These are phyloP conservation scores for Lichtheimia ramosa DNA, from an alignment of 371 early-diverging fungal species.

Conservation along the genomic window DNA sequence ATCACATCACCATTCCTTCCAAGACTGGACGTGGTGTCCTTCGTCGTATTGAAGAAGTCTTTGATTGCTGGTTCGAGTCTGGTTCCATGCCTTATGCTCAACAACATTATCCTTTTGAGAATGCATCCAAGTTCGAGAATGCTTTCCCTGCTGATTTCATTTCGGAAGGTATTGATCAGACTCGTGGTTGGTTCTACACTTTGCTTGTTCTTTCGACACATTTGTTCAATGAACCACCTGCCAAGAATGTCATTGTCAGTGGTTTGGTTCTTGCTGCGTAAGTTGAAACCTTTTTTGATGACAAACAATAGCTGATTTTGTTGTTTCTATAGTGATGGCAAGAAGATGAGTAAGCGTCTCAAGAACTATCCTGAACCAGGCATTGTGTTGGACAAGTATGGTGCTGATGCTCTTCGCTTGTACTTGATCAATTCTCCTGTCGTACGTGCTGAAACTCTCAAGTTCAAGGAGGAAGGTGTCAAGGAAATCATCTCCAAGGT, in stretches of 20 bases:
- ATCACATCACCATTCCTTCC: slow-evolving; percentile 96
- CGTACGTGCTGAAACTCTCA: slow-evolving; percentile 97
- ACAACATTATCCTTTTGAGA: slow-evolving; percentile 99
- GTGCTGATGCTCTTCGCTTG: slow-evolving; percentile 98
- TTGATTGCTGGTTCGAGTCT: slow-evolving; percentile 99
- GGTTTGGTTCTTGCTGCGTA: slow-evolving; percentile 97
- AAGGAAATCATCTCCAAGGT: slow-evolving; percentile 95
- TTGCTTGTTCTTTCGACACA: slow-evolving; percentile 98
- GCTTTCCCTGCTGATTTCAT: slow-evolving; percentile 99
- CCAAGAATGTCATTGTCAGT: slow-evolving; percentile 99
- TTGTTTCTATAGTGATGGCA: slow-evolving; percentile 80
- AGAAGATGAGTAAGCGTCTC: slow-evolving; percentile 99
- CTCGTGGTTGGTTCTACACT: slow-evolving; percentile 99
- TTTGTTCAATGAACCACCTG: slow-evolving; percentile 97
- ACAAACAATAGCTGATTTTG: not conserved
- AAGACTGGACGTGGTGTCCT: slow-evolving; percentile 89
- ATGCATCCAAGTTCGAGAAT: slow-evolving; percentile 78
- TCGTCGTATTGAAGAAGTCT: slow-evolving; percentile 96
- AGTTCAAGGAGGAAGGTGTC: slow-evolving; percentile 99
- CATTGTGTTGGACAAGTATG: slow-evolving; percentile 87
- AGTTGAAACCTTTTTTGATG: slow-evolving; percentile 15
- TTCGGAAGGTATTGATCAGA: slow-evolving; percentile 99
- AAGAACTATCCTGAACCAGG: slow-evolving; percentile 99
- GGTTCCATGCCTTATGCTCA: slow-evolving; percentile 99
- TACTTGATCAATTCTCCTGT: slow-evolving; percentile 99